A percentile compares a stretch with the other conserved stretches of the same genome.
Evolutionary conservation across 1,284 basidiomycete genomes (phyloP).

Genomic region (Tilletia walkeri): DNA sequence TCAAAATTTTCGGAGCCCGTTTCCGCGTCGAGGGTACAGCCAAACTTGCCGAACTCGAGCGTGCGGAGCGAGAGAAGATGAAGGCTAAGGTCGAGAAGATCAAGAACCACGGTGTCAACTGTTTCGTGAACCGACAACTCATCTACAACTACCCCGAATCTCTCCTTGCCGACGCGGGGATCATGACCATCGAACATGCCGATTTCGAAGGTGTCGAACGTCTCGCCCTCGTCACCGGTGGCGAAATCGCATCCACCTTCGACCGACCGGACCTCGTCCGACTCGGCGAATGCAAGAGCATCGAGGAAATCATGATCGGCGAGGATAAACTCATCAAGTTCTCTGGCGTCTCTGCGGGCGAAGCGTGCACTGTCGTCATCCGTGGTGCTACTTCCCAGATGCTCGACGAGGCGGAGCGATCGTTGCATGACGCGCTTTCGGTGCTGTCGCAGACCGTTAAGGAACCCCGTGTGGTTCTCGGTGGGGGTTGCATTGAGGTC

Average conservation of each 20-base stretch:
- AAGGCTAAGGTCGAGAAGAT: constrained; percentile 95
- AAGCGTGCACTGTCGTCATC: constrained; percentile 98
- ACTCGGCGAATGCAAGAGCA: constrained; percentile 87
- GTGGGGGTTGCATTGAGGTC: constrained; percentile 98
- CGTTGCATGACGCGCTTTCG: constrained; percentile 93
- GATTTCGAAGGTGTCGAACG: constrained; percentile 99
- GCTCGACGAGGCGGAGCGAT: constrained; percentile 98
- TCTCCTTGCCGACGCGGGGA: constrained; percentile 85
- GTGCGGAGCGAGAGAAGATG: constrained; percentile 99
- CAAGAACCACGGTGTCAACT: constrained; percentile 90
- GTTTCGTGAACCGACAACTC: constrained; percentile 96
- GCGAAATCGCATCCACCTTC: constrained; percentile 95
- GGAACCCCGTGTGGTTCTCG: constrained; percentile 88
- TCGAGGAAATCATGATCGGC: constrained; percentile 99
- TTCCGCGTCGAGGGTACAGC: constrained; percentile 93
- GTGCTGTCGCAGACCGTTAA: constrained; percentile 97
- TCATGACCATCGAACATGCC: constrained; percentile 96
- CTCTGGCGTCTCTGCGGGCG: constrained; percentile 93
- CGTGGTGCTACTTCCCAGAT: constrained; percentile 96
- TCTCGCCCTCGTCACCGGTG: constrained; percentile 90
- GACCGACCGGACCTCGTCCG: constrained; percentile 90
- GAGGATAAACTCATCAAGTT: constrained; percentile 91
- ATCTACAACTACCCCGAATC: constrained; percentile 99
- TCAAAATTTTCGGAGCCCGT: constrained; percentile 96
- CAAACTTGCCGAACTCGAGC: constrained; percentile 94